phyloP scores from a whole-genome alignment of 2,329 filamentous ascomycete genomes.

The Neofusicoccum laricinum region DNA sequence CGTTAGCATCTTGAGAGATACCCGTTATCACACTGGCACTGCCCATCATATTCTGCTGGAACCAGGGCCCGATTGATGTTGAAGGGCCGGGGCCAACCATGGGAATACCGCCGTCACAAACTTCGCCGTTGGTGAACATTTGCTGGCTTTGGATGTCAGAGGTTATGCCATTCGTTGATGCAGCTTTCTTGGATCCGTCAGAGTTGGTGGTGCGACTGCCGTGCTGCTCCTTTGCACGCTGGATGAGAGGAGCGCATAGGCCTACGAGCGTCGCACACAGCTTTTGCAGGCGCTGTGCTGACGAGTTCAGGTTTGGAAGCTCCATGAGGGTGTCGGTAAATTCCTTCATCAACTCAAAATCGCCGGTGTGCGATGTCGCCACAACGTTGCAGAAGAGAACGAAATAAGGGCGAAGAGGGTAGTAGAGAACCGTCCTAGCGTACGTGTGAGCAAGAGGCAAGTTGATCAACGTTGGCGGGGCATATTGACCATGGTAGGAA shows the following conservation, averaged over 20 bases:
- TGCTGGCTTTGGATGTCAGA: neutral
- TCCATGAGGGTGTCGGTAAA: constrained; percentile 28
- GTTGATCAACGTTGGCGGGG: neutral
- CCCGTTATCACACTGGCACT: neutral
- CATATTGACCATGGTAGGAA: constrained; percentile 22
- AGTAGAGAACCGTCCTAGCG: constrained; percentile 32
- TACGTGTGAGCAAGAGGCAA: too few species aligned
- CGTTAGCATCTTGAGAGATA: neutral
- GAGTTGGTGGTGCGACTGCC: neutral
- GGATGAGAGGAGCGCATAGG: constrained; percentile 30
- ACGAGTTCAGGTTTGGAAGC: constrained; percentile 30
- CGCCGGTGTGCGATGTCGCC: constrained; percentile 29
- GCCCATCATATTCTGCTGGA: neutral
- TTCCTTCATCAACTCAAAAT: constrained; percentile 31
- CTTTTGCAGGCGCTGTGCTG: constrained; percentile 27
- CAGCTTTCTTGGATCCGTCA: neutral
- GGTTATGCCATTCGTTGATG: neutral
- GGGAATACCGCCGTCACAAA: neutral
- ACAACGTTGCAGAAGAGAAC: constrained; percentile 37
- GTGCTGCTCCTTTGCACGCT: constrained; percentile 16
- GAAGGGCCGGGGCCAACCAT: neutral
- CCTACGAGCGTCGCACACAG: constrained; percentile 29
- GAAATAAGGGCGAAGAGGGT: constrained; percentile 33
- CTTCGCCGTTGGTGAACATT: neutral
- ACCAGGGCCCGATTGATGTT: neutral